Percentiles rank a stretch among this genome's conserved stretches.
These are phyloP conservation scores for Hypomyces perniciosus DNA, from an alignment of 2,329 filamentous ascomycete genomes.

Conservation along the genomic window DNA sequence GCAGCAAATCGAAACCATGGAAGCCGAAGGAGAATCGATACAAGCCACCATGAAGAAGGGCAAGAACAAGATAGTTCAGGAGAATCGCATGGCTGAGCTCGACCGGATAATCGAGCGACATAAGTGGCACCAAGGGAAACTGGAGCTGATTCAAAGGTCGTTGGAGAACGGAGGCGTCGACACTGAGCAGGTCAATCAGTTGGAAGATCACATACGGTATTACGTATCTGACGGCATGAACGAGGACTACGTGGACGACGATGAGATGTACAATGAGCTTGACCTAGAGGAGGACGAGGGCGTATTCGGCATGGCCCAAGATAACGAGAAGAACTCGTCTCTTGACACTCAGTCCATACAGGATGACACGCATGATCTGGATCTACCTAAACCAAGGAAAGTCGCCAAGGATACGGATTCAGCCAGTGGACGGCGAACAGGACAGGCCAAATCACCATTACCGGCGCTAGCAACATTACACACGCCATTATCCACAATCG, in stretches of 20 bases:
- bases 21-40: conserved; percentile 83
- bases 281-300: conserved; percentile 90
- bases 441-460: conserved; percentile 87
- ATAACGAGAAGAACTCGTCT: conserved; percentile 85
- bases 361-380: conserved; percentile 65
- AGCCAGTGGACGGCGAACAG: conserved; percentile 65
- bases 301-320: conserved; percentile 70
- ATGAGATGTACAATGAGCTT: conserved; percentile 90
- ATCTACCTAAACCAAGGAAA: conserved; percentile 45
- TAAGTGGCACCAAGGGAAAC: conserved; percentile 91
- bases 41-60: conserved; percentile 91
- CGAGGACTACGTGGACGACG: conserved; percentile 88
- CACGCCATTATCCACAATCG: conserved; percentile 57
- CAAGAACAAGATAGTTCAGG: conserved; percentile 77
- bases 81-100: conserved; percentile 82
- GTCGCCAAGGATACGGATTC: conserved; percentile 53
- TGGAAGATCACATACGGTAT: conserved; percentile 90
- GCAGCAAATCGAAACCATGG: conserved; percentile 84
- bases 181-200: conserved; percentile 74
- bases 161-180: conserved; percentile 92
- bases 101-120: conserved; percentile 81
- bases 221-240: conserved; percentile 89
- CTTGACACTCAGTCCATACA: conserved; percentile 91
- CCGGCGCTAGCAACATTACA: conserved; percentile 90
- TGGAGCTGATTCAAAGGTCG: conserved; percentile 84